phyloP scores from a whole-genome alignment of 805 yeast genomes.

The Priceomyces haplophilus region DNA sequence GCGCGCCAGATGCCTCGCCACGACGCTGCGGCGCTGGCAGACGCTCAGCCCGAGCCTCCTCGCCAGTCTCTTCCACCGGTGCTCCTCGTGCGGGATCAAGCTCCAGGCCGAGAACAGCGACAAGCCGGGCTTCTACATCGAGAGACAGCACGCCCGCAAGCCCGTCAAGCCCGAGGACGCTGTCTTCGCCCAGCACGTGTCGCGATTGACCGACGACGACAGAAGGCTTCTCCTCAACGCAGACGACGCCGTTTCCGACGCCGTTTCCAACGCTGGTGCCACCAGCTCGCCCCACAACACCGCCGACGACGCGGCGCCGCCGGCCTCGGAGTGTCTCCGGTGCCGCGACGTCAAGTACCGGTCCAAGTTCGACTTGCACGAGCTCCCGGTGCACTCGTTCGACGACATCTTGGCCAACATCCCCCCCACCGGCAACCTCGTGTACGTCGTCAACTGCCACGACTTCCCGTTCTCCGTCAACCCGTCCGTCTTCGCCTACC shows the following conservation, averaged over 20 bases:
- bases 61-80: slow-evolving; percentile 20
- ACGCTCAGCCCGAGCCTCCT: slow-evolving; percentile 4
- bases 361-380: slow-evolving; percentile 31
- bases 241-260: too few relatives aligned
- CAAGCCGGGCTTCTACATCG: slow-evolving; percentile 44
- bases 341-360: slow-evolving; percentile 53
- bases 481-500: slow-evolving; percentile 28
- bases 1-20: neutral
- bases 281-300: too few relatives aligned
- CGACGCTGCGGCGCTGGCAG: neutral
- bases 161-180: slow-evolving; percentile 20
- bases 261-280: too few relatives aligned
- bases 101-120: slow-evolving; percentile 41
- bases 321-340: slow-evolving; percentile 50
- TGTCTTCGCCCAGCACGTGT: slow-evolving; percentile 18
- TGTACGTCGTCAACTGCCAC: slow-evolving; percentile 61
- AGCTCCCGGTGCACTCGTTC: slow-evolving; percentile 25
- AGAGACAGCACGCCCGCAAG: slow-evolving; percentile 9
- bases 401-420: slow-evolving; percentile 23
- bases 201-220: slow-evolving; percentile 24
- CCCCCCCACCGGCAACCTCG: slow-evolving; percentile 46
- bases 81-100: slow-evolving; percentile 58
- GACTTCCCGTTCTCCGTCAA: slow-evolving; percentile 71
- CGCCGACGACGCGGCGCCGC: too few relatives aligned
- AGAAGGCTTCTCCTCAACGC: slow-evolving; percentile 23